These are phyloP conservation scores for Mollisiaceae sp. DNA, from an alignment of 2,329 filamentous ascomycete genomes.

Conservation along the genomic window DNA sequence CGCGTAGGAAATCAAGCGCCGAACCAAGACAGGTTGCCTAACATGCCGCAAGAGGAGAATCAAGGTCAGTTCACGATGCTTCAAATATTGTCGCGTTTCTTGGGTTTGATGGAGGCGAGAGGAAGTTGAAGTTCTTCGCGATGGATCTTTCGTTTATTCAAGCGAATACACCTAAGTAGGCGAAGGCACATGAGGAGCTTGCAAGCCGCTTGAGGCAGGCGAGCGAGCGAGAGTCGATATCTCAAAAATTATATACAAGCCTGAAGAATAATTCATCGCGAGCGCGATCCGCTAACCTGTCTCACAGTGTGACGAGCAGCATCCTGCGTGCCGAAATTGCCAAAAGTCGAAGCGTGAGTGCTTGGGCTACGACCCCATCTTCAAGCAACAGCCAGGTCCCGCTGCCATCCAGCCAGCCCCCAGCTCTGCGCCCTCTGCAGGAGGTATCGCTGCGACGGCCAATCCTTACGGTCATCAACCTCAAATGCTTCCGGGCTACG, in stretches of 20 bases:
- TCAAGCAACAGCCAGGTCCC: conserved; percentile 72
- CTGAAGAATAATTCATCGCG: neutral
- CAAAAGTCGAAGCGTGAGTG: conserved; percentile 89
- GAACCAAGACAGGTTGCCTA: conserved; percentile 75
- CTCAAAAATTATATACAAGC: neutral
- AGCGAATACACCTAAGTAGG: conserved; percentile 46
- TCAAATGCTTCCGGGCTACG: conserved; percentile 52
- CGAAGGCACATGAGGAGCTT: conserved; percentile 43
- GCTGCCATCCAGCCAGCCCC: conserved; percentile 75
- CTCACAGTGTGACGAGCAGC: conserved; percentile 89
- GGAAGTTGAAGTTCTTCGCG: conserved; percentile 41
- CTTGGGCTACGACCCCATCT: conserved; percentile 85
- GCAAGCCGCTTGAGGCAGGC: conserved; percentile 29
- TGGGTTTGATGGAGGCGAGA: conserved; percentile 31
- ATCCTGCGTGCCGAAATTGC: conserved; percentile 90
- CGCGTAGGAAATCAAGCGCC: conserved; percentile 70
- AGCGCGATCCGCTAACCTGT: conserved; percentile 29
- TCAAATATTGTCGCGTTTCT: conserved; percentile 28
- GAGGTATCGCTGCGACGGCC: conserved; percentile 36
- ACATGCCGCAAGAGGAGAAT: conserved; percentile 71
- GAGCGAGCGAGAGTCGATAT: conserved; percentile 19
- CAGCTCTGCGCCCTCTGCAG: conserved; percentile 45
- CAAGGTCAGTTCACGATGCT: conserved; percentile 61
- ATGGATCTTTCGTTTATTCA: conserved; percentile 44
- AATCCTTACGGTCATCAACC: conserved; percentile 55